phyloP scores from a whole-genome alignment of 352 stramenopile species.

The Globisporangium spiculum region DNA sequence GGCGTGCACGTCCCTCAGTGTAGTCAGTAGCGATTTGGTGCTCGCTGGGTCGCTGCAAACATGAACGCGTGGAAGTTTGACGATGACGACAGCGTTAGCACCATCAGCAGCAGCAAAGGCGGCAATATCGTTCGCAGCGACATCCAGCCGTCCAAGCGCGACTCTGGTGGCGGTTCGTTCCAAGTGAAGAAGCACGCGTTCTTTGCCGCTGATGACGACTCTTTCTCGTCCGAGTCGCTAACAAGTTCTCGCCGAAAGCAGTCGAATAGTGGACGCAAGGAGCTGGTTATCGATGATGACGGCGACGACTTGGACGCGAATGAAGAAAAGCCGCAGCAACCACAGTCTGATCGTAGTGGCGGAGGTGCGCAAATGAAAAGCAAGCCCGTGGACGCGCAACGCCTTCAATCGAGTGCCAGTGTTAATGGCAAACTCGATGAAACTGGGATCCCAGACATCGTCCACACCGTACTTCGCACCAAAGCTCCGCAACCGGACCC shows the following conservation, averaged over 20 bases:
- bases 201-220: slow-evolving; percentile 22
- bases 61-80: slow-evolving; percentile 15
- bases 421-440: slow-evolving; percentile 7
- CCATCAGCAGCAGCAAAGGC: not conserved
- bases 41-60: not conserved
- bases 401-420: not conserved
- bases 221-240: not conserved
- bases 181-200: slow-evolving; percentile 26
- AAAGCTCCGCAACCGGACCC: slow-evolving; percentile 4
- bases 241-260: slow-evolving; percentile 22
- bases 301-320: slow-evolving; percentile 6
- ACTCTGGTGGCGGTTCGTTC: slow-evolving; percentile 5
- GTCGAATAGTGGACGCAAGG: slow-evolving; percentile 11
- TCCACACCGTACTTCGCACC: slow-evolving; percentile 16
- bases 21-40: not conserved
- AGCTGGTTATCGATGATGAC: slow-evolving; percentile 28
- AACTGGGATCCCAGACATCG: slow-evolving; percentile 7
- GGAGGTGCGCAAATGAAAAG: not conserved
- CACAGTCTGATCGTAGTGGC: not conserved
- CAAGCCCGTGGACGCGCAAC: not conserved
- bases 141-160: slow-evolving; percentile 7
- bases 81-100: not conserved
- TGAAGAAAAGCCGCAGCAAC: not conserved
- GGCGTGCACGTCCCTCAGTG: not conserved
- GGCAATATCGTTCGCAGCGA: not conserved